Percentiles rank a stretch among this genome's conserved stretches.
These are phyloP conservation scores for Hymenoscyphus occultus DNA, from an alignment of 2,329 filamentous ascomycete species.

Conservation along the genomic window DNA sequence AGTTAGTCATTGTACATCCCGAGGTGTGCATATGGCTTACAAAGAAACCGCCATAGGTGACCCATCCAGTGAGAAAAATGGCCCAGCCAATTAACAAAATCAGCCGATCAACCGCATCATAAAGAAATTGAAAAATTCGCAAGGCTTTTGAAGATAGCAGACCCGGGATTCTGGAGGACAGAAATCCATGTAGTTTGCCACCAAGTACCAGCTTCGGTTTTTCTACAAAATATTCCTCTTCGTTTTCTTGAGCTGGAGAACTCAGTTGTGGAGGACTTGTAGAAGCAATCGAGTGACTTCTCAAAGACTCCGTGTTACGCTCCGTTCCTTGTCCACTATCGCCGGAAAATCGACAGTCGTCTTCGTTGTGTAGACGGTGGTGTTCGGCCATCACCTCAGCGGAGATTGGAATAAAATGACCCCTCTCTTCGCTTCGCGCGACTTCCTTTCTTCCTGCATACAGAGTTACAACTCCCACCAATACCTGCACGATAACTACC, in stretches of 20 bases:
- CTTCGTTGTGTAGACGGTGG: slow-evolving; percentile 42
- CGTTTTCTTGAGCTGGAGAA: slow-evolving; percentile 13
- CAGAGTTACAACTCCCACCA: slow-evolving; percentile 45
- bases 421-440: slow-evolving; percentile 46
- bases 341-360: slow-evolving; percentile 58
- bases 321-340: slow-evolving; percentile 75
- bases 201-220: slow-evolving; percentile 41
- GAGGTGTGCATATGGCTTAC: slow-evolving; percentile 50
- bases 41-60: slow-evolving; percentile 80
- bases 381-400: slow-evolving; percentile 53
- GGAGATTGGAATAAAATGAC: slow-evolving; percentile 61
- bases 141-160: slow-evolving; percentile 56
- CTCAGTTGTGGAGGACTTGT: slow-evolving; percentile 44
- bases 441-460: slow-evolving; percentile 31
- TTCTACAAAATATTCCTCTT: slow-evolving; percentile 51
- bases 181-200: slow-evolving; percentile 46
- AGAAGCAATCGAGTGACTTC: slow-evolving; percentile 63
- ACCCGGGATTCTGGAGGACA: slow-evolving; percentile 52
- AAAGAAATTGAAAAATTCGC: slow-evolving; percentile 55
- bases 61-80: slow-evolving; percentile 66
- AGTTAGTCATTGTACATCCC: slow-evolving; percentile 9
- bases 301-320: slow-evolving; percentile 62
- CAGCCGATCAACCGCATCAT: slow-evolving; percentile 69
- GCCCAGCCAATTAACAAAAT: slow-evolving; percentile 77
- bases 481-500: slow-evolving; percentile 66